Conservation (phyloP, 148 eudicot genomes). For the Rhododendron mucronatum region DNA sequence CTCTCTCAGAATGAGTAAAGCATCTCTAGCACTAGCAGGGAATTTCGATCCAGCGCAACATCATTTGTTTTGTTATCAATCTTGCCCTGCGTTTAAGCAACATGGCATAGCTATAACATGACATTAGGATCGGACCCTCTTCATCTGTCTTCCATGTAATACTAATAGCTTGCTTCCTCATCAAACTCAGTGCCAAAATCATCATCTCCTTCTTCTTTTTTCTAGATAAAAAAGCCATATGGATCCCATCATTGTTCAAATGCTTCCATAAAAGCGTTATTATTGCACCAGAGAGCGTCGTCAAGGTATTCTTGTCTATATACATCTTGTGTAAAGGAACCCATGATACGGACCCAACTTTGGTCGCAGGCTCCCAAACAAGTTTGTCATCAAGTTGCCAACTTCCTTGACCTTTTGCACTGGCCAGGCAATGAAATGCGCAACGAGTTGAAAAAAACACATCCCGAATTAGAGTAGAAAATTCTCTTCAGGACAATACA, state of each 20-base stretch:
- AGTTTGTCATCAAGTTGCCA: not conserved
- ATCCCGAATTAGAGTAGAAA: not conserved
- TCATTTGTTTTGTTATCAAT: not conserved
- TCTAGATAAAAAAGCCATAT: not conserved
- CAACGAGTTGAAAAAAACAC: not conserved
- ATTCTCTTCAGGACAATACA: not conserved
- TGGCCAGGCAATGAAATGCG: not conserved
- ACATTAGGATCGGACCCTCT: not conserved
- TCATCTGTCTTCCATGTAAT: not conserved
- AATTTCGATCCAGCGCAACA: not conserved
- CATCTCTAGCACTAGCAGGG: not conserved
- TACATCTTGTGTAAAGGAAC: not conserved
- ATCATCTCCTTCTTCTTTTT: not conserved
- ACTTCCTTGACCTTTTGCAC: not conserved
- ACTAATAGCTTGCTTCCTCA: not conserved
- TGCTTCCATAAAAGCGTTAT: not conserved
- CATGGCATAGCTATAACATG: not conserved
- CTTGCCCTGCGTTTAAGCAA: not conserved
- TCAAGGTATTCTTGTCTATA: not conserved
- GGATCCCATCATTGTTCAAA: not conserved
- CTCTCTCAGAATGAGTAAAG: not conserved
- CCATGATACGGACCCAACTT: not conserved
- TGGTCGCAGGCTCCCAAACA: not conserved
- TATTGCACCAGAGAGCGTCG: not conserved
- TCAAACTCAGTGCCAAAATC: not conserved